These are phyloP conservation scores for Monilinia aucupariae DNA, from an alignment of 2,329 filamentous ascomycete genomes.

Conservation along the genomic window DNA sequence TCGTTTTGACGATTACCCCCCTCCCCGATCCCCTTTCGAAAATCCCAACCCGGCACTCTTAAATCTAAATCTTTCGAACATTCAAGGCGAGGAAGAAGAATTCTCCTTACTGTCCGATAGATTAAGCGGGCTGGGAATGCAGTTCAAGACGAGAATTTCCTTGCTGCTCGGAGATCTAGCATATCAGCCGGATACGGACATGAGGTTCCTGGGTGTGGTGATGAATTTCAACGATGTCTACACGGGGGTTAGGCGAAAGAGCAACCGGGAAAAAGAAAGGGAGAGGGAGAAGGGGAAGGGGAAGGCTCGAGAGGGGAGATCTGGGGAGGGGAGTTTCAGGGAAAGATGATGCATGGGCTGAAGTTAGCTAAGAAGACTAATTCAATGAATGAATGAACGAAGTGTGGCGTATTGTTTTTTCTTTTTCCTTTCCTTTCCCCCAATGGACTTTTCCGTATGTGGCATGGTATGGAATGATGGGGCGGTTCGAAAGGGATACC, in stretches of 20 bases:
- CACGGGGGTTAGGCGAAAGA: constrained; percentile 52
- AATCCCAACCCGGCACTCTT: constrained; percentile 23
- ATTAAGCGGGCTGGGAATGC: constrained; percentile 63
- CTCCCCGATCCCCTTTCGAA: constrained; percentile 4
- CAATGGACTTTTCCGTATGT: neutral
- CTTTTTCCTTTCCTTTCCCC: no score
- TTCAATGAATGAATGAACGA: neutral
- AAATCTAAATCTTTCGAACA: constrained; percentile 39
- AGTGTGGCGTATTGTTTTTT: constrained; percentile 4
- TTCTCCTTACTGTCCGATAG: constrained; percentile 72
- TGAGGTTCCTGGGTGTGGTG: constrained; percentile 89
- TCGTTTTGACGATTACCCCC: constrained; percentile 27
- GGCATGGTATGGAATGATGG: neutral
- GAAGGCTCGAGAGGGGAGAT: neutral
- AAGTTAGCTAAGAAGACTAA: neutral
- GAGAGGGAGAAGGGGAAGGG: constrained; percentile 9
- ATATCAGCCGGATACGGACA: constrained; percentile 89
- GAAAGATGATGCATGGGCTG: constrained; percentile 1
- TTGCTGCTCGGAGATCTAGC: constrained; percentile 82
- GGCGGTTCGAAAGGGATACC: constrained; percentile 5
- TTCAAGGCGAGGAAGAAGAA: constrained; percentile 40
- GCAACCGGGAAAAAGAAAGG: neutral
- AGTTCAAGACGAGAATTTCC: constrained; percentile 74
- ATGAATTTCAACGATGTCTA: constrained; percentile 99
- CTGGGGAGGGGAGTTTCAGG: neutral